Conservation (phyloP, 108 stramenopile genomes). For the Poteriospumella lacustris region DNA sequence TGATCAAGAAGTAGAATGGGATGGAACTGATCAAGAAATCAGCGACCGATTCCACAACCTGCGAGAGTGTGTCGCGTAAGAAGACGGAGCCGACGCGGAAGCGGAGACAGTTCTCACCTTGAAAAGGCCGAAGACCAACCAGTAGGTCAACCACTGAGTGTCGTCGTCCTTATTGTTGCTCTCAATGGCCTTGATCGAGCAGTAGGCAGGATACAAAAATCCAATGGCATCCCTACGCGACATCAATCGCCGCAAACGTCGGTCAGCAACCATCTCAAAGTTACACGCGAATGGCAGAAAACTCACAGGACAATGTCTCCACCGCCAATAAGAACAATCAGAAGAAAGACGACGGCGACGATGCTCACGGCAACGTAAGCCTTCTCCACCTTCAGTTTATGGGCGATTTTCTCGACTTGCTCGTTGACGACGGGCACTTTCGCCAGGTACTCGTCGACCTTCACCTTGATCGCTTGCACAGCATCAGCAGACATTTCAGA, state of each 20-base stretch:
- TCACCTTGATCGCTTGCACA: no score
- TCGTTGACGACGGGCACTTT: neutral
- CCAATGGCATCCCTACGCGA: slow-evolving; percentile 16
- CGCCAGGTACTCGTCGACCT: neutral
- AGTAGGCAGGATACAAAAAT: slow-evolving; percentile 28
- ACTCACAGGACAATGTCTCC: neutral
- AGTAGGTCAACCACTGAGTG: slow-evolving; percentile 38
- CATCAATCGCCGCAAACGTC: no score
- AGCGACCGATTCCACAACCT: slow-evolving; percentile 5
- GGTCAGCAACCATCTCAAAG: no score
- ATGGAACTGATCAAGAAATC: neutral
- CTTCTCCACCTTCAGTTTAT: neutral
- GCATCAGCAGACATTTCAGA: no score
- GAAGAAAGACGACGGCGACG: neutral
- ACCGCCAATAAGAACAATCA: neutral
- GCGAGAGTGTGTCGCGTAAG: neutral
- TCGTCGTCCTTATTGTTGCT: slow-evolving; percentile 33
- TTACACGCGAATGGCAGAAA: no score
- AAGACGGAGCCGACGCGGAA: neutral
- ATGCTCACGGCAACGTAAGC: neutral
- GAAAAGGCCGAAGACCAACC: slow-evolving; percentile 29
- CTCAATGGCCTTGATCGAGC: slow-evolving; percentile 38
- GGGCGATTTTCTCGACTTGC: neutral
- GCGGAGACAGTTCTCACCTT: neutral
- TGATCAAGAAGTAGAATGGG: slow-evolving; percentile 22